Evolutionary conservation across 2,329 filamentous ascomycete species (phyloP).

Genomic region (Xylariaceae sp.): DNA sequence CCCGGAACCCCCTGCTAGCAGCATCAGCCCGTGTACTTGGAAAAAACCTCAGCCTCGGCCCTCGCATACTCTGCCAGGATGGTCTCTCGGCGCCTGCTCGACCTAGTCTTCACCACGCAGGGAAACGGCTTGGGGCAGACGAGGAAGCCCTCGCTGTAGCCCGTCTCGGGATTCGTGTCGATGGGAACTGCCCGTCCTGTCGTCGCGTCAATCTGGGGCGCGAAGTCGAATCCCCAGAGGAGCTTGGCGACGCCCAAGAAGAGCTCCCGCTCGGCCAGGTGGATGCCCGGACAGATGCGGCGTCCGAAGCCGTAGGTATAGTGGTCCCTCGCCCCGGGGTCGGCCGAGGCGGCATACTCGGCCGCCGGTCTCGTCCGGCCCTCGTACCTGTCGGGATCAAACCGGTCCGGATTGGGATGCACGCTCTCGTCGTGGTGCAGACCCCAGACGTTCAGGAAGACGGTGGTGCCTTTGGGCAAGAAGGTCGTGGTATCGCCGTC

Average conservation of each 20-base stretch:
- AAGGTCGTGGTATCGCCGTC: conserved; percentile 26
- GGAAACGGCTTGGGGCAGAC: conserved; percentile 2
- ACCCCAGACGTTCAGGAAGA: conserved; percentile 32
- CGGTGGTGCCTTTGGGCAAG: conserved; percentile 34
- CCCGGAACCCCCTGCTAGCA: background rate
- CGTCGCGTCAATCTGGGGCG: background rate
- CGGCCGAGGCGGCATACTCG: conserved; percentile 8
- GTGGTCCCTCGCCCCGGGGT: conserved; percentile 25
- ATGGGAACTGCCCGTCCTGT: background rate
- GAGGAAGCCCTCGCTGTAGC: conserved; percentile 1
- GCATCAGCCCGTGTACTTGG: conserved; percentile 2
- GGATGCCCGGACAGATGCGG: conserved; percentile 33
- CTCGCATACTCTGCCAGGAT: conserved; percentile 1
- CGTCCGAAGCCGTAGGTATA: conserved; percentile 34
- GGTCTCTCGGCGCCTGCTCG: background rate
- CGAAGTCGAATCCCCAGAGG: conserved; percentile 31
- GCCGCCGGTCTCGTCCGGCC: conserved; percentile 16
- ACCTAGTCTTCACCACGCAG: conserved; percentile 1
- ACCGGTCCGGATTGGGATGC: conserved; percentile 21
- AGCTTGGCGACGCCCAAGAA: conserved; percentile 29
- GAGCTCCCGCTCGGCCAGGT: conserved; percentile 30
- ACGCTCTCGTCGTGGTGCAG: conserved; percentile 29
- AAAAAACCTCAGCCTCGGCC: background rate
- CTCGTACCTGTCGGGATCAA: conserved; percentile 8
- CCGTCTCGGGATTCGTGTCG: background rate